phyloP scores from a whole-genome alignment of 2,329 filamentous ascomycete genomes.

The Graphilbum ipis-grandicollis region DNA sequence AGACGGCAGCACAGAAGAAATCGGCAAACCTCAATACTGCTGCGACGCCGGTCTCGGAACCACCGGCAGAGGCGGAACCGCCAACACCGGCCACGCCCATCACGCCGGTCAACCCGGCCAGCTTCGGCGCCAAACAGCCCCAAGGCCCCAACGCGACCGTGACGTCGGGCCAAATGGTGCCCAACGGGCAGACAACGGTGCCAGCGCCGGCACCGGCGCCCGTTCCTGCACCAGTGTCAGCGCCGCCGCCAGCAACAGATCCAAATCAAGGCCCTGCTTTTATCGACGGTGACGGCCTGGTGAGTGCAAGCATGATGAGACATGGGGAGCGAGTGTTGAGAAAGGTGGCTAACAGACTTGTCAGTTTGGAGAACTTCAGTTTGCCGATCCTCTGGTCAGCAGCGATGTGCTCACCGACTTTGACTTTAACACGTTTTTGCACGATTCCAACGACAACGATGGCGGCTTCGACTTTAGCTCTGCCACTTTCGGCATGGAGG shows the following conservation, averaged over 20 bases:
- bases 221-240: conserved; percentile 17
- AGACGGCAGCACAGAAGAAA: conserved; percentile 44
- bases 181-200: conserved; percentile 27
- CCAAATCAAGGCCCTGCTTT: not conserved
- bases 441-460: conserved; percentile 32
- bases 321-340: too few species aligned
- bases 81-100: conserved; percentile 47
- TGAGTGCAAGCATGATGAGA: too few species aligned
- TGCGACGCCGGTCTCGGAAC: conserved; percentile 40
- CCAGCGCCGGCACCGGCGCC: conserved; percentile 25
- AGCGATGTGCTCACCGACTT: conserved; percentile 47
- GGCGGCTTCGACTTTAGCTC: conserved; percentile 37
- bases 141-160: conserved; percentile 20
- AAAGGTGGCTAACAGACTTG: too few species aligned
- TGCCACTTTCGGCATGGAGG: conserved; percentile 35
- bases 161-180: conserved; percentile 14
- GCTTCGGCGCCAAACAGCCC: conserved; percentile 25
- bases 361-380: conserved; percentile 25
- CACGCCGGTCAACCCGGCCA: conserved; percentile 34
- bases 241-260: not conserved
- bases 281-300: conserved; percentile 28
- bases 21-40: conserved; percentile 32
- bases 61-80: conserved; percentile 36
- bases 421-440: conserved; percentile 51
- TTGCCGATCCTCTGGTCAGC: conserved; percentile 34